Percentiles rank a stretch among this genome's conserved stretches.
Evolutionary conservation across 2,329 filamentous ascomycete genomes (phyloP).

Genomic region (Alternaria solani): DNA sequence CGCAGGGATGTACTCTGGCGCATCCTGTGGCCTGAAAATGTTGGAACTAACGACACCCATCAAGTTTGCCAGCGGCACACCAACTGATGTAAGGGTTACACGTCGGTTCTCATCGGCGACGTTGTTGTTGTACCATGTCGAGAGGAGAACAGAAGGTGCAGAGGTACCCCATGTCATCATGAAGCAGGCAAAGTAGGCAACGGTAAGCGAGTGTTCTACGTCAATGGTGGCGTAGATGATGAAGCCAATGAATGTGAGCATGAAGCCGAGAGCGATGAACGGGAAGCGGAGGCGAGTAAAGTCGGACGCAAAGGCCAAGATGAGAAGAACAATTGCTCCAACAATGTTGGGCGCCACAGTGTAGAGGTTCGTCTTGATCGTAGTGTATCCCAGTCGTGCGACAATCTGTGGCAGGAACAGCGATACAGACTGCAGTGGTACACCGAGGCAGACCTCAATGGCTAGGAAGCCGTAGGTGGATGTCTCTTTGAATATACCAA

Average conservation of each 20-base stretch:
- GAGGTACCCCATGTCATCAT: constrained; percentile 86
- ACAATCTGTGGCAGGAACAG: constrained; percentile 69
- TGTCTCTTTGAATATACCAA: constrained; percentile 63
- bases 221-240: constrained; percentile 78
- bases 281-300: constrained; percentile 71
- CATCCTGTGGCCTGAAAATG: constrained; percentile 70
- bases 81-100: constrained; percentile 73
- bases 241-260: constrained; percentile 78
- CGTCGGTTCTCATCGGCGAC: constrained; percentile 78
- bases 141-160: constrained; percentile 73
- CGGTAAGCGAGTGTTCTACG: constrained; percentile 65
- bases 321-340: constrained; percentile 74
- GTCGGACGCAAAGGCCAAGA: constrained; percentile 77
- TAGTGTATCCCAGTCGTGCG: constrained; percentile 59
- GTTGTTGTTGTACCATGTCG: constrained; percentile 83
- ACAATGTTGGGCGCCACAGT: constrained; percentile 82
- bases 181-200: constrained; percentile 79
- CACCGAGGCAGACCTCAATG: constrained; percentile 67
- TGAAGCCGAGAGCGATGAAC: constrained; percentile 76
- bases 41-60: constrained; percentile 77
- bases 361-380: constrained; percentile 78
- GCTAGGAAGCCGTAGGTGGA: constrained; percentile 63
- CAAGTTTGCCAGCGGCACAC: constrained; percentile 77
- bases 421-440: constrained; percentile 64
- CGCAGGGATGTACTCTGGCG: constrained; percentile 72